Percentiles rank a stretch among this genome's conserved stretches.
Conservation (phyloP, 495 filamentous ascomycete genomes). For the Penicillium salamii region DNA sequence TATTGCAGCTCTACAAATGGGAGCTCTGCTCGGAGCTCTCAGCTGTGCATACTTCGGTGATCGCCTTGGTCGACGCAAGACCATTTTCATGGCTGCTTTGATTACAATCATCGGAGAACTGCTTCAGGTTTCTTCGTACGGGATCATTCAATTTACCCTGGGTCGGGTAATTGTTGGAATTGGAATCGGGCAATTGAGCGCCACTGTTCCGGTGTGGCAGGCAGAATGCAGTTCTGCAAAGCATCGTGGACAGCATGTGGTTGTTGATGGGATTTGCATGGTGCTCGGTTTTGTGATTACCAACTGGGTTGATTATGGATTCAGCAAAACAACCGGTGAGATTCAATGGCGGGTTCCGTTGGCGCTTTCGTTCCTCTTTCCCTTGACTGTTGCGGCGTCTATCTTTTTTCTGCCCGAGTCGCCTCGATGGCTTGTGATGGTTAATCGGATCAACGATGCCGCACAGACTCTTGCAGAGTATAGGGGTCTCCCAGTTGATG, state of each 20-base stretch:
- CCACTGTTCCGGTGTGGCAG: constrained; percentile 56
- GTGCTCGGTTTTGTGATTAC: constrained; percentile 46
- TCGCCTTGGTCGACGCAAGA: constrained; percentile 51
- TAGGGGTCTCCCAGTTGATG: constrained; percentile 25
- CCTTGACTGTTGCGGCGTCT: constrained; percentile 31
- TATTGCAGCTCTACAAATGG: constrained; percentile 41
- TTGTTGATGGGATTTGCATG: constrained; percentile 48
- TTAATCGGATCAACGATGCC: constrained; percentile 30
- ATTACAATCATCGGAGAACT: constrained; percentile 49
- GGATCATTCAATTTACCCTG: constrained; percentile 30
- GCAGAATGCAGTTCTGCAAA: constrained; percentile 28
- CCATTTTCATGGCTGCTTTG: constrained; percentile 47
- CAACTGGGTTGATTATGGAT: constrained; percentile 63
- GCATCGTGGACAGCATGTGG: constrained; percentile 44
- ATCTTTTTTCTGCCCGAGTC: constrained; percentile 56
- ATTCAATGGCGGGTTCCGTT: constrained; percentile 48
- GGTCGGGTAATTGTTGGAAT: constrained; percentile 56
- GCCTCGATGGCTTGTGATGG: constrained; percentile 40
- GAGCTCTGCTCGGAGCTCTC: constrained; percentile 42
- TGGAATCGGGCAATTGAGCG: constrained; percentile 58
- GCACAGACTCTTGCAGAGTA: constrained; percentile 30
- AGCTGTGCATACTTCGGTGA: constrained; percentile 42
- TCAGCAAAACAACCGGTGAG: constrained; percentile 36
- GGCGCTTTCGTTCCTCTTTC: constrained; percentile 47
- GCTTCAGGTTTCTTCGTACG: constrained; percentile 47